Percentiles rank a stretch among this genome's conserved stretches.
These are phyloP conservation scores for Coemansia erecta DNA, from an alignment of 192 early-diverging fungal species.

Conservation along the genomic window DNA sequence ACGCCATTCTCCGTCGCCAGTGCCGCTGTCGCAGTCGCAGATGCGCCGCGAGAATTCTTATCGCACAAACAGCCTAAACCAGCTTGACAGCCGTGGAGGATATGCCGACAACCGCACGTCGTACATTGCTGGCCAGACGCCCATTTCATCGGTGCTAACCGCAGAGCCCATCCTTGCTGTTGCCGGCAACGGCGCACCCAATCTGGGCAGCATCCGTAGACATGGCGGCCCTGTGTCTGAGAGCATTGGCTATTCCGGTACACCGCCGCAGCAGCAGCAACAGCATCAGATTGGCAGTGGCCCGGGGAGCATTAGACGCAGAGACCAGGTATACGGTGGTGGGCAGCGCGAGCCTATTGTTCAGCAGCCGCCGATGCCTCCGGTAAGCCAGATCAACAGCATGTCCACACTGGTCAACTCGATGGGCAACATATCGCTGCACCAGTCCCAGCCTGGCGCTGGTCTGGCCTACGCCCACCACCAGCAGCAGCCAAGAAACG, in stretches of 20 bases:
- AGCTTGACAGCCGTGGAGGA: conserved; percentile 10
- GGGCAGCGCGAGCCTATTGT: conserved; percentile 11
- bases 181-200: background rate
- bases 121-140: conserved; percentile 12
- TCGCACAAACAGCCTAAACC: conserved; percentile 1
- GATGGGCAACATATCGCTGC: conserved; percentile 34
- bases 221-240: background rate
- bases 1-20: conserved; percentile 15
- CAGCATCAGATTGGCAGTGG: background rate
- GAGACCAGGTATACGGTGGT: background rate
- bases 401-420: conserved; percentile 31
- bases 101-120: conserved; percentile 18
- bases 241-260: conserved; percentile 6
- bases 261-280: conserved; percentile 1
- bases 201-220: conserved; percentile 7
- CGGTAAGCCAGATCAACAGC: conserved; percentile 9
- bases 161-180: conserved; percentile 11
- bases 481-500: conserved; percentile 11
- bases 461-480: background rate
- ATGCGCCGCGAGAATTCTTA: conserved; percentile 33
- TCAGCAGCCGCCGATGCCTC: conserved; percentile 1
- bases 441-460: background rate
- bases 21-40: conserved; percentile 25
- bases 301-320: background rate
- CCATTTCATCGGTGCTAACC: conserved; percentile 23